A percentile compares a stretch with the other conserved stretches of the same genome.
These are phyloP conservation scores for Quercus dentata DNA, from an alignment of 306 rosid genomes.

Conservation along the genomic window DNA sequence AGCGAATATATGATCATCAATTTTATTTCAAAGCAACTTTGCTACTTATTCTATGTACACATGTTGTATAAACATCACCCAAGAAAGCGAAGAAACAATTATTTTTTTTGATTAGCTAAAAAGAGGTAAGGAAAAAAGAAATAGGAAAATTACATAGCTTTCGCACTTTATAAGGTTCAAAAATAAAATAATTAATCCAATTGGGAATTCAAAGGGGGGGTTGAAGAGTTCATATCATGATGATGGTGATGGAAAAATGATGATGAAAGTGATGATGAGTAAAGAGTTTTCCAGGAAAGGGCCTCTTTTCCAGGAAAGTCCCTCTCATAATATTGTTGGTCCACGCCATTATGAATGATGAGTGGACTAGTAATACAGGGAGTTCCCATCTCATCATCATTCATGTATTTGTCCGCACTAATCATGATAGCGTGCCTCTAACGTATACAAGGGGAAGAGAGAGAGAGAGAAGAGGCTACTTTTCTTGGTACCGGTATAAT, in stretches of 20 bases:
- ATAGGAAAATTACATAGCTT: neutral
- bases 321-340: slow-evolving; percentile 49
- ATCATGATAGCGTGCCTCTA: slow-evolving; percentile 47
- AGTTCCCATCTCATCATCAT: slow-evolving; percentile 23
- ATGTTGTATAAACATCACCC: neutral
- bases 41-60: slow-evolving; percentile 14
- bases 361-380: slow-evolving; percentile 33
- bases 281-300: slow-evolving; percentile 69
- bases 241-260: slow-evolving; percentile 40
- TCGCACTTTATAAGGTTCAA: slow-evolving; percentile 28
- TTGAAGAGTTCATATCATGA: slow-evolving; percentile 29
- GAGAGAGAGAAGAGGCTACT: too few species aligned
- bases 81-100: neutral
- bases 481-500: neutral
- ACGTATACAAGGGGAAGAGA: slow-evolving; percentile 17
- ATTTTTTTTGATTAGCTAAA: neutral
- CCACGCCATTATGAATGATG: slow-evolving; percentile 51
- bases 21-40: slow-evolving; percentile 26
- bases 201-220: slow-evolving; percentile 35
- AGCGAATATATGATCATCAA: slow-evolving; percentile 22
- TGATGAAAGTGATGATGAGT: slow-evolving; percentile 45
- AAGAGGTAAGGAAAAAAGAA: neutral
- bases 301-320: slow-evolving; percentile 56
- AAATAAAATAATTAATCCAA: neutral
- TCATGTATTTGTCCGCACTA: slow-evolving; percentile 26